Evolutionary conservation across 176 grass and related monocot species (phyloP).

Genomic region (Carex littledalei): DNA sequence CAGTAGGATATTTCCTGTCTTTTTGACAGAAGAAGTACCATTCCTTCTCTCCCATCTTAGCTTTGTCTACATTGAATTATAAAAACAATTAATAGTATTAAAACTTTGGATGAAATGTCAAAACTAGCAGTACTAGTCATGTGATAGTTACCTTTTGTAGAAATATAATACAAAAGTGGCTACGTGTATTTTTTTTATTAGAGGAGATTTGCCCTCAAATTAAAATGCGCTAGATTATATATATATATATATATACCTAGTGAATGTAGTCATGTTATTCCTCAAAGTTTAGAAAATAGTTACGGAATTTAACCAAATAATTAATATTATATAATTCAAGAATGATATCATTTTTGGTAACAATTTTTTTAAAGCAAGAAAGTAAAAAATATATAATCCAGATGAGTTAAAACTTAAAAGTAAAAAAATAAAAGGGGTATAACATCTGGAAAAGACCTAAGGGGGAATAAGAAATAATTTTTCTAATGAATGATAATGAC

Average conservation of each 20-base stretch:
- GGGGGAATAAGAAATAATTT: neutral
- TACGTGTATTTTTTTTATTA: neutral
- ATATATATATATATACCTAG: neutral
- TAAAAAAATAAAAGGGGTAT: neutral
- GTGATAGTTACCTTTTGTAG: neutral
- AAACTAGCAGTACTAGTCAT: neutral
- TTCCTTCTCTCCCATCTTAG: constrained; percentile 31
- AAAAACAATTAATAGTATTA: neutral
- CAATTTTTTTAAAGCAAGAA: neutral
- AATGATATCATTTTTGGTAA: neutral
- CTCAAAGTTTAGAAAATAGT: neutral
- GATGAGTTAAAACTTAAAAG: neutral
- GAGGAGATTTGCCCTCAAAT: neutral
- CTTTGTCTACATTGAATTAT: constrained; percentile 10
- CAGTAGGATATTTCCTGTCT: constrained; percentile 28
- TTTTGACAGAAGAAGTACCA: constrained; percentile 35
- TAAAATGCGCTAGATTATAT: neutral
- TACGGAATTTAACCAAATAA: neutral
- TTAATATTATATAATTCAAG: neutral
- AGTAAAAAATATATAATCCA: neutral
- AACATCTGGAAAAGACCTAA: neutral
- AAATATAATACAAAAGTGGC: neutral
- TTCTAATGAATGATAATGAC: neutral
- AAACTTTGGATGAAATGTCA: neutral
- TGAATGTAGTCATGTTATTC: neutral